Evolutionary conservation across 2,329 filamentous ascomycete species (phyloP).

Genomic region (Ophiostoma sp.): DNA sequence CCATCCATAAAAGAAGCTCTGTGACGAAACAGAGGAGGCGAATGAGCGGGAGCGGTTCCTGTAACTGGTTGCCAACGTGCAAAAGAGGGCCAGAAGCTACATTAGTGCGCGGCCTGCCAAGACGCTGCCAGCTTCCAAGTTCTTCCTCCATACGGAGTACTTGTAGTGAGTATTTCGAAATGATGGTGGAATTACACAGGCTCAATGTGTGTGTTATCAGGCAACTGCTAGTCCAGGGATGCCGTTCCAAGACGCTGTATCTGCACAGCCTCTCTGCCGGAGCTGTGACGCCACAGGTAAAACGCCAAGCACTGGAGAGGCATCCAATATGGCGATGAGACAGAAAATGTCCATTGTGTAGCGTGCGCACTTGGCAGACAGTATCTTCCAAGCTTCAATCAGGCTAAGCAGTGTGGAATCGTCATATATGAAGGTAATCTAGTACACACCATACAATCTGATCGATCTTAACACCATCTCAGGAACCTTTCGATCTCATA

Average conservation of each 20-base stretch:
- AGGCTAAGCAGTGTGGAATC: not conserved
- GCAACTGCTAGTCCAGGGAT: not conserved
- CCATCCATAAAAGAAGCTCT: not conserved
- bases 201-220: not conserved
- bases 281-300: not conserved
- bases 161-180: not conserved
- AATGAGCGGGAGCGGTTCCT: not conserved
- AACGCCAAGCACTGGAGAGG: not conserved
- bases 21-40: not conserved
- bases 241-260: not conserved
- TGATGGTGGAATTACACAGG: not conserved
- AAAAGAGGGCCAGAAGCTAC: not conserved
- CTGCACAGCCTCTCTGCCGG: constrained; percentile 1
- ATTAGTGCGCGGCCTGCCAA: constrained; percentile 6
- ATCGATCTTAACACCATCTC: not conserved
- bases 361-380: not conserved
- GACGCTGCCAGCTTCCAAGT: constrained; percentile 8
- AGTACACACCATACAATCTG: not conserved
- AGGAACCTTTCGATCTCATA: not conserved
- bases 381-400: not conserved
- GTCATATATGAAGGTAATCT: not conserved
- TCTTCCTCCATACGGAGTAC: not conserved
- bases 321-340: not conserved
- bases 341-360: not conserved
- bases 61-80: not conserved